Conservation (phyloP, 139 green algal genomes). For the Chlamydomonas incerta region DNA sequence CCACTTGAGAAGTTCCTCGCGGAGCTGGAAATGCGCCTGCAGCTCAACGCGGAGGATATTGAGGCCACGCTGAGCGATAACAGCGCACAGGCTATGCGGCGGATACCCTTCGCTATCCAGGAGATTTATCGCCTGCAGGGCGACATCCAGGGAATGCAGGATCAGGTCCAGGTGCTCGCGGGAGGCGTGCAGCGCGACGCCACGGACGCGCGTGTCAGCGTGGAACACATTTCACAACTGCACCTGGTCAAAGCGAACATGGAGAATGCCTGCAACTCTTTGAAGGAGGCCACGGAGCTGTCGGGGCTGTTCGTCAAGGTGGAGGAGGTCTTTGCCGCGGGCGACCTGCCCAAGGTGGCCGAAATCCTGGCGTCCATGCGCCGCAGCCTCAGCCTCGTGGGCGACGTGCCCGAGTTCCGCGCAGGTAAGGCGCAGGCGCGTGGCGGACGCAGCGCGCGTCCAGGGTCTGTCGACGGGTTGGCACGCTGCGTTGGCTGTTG, state of each 20-base stretch:
- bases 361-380: constrained; percentile 86
- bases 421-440: constrained; percentile 45
- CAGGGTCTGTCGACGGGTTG: too few relatives aligned
- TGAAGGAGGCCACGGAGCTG: constrained; percentile 91
- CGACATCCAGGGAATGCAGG: constrained; percentile 48
- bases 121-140: constrained; percentile 78
- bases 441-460: too few relatives aligned
- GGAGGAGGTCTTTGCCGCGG: constrained; percentile 81
- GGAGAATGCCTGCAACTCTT: constrained; percentile 84
- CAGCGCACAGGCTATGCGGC: constrained; percentile 71
- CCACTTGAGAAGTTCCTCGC: constrained; percentile 78
- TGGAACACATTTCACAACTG: constrained; percentile 54
- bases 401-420: constrained; percentile 82
- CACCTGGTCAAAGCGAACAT: constrained; percentile 85
- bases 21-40: constrained; percentile 87
- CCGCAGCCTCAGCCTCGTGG: constrained; percentile 73
- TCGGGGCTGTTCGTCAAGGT: constrained; percentile 82
- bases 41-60: constrained; percentile 88
- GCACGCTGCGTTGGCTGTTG: too few relatives aligned
- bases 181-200: constrained; percentile 44
- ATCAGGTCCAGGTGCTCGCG: constrained; percentile 48
- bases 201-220: constrained; percentile 20
- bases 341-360: constrained; percentile 82
- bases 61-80: constrained; percentile 69
- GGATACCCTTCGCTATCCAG: constrained; percentile 87